Base-by-base conservation (phyloP, 1,284 basidiomycete genomes). In the Rhizoctonia solani region DNA sequence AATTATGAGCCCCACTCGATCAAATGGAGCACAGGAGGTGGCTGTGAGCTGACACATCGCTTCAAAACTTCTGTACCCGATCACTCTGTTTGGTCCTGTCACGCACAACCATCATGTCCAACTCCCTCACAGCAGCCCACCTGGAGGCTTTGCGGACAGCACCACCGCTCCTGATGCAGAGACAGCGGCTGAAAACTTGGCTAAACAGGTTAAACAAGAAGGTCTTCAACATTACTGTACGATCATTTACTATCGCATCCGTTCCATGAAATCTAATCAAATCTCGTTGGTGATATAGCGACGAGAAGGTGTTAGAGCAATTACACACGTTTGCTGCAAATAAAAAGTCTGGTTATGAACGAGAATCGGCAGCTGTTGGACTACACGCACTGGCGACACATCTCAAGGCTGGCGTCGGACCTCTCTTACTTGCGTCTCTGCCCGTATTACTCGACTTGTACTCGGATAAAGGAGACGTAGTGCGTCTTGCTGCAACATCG, bases 391-490 rank as follows among this genome's bases (percentile, higher is more conserved):
- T 95, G 16, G 86, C 88, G 49, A 83, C 81, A 65, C 82, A 87
- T 54, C 81, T 94, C 44, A 90, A 92, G 14, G 81, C 89, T 42
- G 85, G 95, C 37, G 81, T 83, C 55, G 93, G 88, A 68, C 93
- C 94, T n/a, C 82, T 93, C 71, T 83, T 98, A 34, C 81, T 98
- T 19, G 82, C 88, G 3, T 88, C 89, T 23, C 85, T 99, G 54
- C 85, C 92, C 11, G 76, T 86, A 58, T 79, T 98, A 50, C 89
- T 94, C 75, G 92, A 94, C 71, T 82, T 95, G 52, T 89, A 92
- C 76, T 90, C 93, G 82, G 96, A 99, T 79, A 98, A 98, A 79
- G 93, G 93, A 69, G 92, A 96, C 70, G 92, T 95, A 44, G 93
- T 98, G 66, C 87, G 93, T 70, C 79, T 81, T 54, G 93, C 94